Base-by-base conservation (phyloP, 164 flowering plant species). In the Nelumbo lutea region DNA sequence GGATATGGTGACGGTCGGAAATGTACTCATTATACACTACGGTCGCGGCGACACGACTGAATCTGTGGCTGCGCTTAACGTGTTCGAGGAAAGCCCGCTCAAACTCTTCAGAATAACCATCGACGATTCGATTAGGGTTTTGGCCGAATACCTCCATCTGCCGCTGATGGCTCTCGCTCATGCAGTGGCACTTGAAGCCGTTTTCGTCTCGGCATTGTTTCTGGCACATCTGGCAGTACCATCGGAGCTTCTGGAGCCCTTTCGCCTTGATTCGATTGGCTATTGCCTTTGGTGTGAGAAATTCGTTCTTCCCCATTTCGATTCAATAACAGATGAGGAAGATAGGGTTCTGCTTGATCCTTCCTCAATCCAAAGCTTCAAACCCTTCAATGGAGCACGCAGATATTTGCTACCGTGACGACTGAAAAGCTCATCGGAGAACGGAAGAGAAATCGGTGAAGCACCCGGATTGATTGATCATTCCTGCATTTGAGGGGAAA, bases 181-280 rank as follows among this genome's bases (percentile, higher is more conserved):
- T 89, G 64, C 97, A 93, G 70, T 90, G 98, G 68, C 98, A 93
- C 70, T 93, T 93, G 86, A 93, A 93, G 3, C 96, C 98, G 62
- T 90, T 90, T 81, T 90, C 98, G 62, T 93, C 98, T 0, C 96
- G 87, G 73, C 96, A 93, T 76, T 90, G 96, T 73, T 93, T 90
- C 74, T 93, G 90, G 77, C 98, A 93, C 95, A 93, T 93, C 79
- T 93, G 98, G 71, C 98, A 90, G 64, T 93, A 93, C 96, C 98
- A 90, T 50, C 93, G 84, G 9, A 88, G 86, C 75, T 90, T 90
- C 78, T 93, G 91, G 6, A 93, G 83, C 3, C 95, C 98, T 73
- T 90, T 93, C 0, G 96, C 94, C 63, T 93, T 93, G 78, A 90
- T 93, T 58, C 95, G 73, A 61, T 93, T 93, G 0, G 96, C 98